Evolutionary conservation across 208 protist genomes (phyloP).

Genomic region (Acanthamoeba healyi): DNA sequence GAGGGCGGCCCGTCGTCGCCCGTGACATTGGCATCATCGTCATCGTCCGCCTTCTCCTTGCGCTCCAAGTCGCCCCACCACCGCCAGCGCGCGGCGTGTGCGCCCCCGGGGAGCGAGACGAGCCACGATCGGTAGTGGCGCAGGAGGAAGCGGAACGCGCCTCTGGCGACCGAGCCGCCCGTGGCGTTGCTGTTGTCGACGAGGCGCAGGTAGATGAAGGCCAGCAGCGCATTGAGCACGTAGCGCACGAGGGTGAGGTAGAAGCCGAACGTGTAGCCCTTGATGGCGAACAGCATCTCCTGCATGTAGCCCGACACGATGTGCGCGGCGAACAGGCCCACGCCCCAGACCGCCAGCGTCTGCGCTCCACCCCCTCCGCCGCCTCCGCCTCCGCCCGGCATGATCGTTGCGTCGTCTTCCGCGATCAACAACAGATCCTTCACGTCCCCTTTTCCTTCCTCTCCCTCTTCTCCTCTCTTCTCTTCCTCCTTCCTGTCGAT

Average conservation of each 20-base stretch:
- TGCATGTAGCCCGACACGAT: slow-evolving; percentile 29
- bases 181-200: background rate
- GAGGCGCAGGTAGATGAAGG: background rate
- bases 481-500: no score
- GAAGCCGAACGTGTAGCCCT: slow-evolving; percentile 47
- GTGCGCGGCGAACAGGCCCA: background rate
- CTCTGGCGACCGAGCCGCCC: no score
- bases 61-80: background rate
- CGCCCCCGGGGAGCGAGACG: background rate
- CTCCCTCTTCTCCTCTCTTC: background rate
- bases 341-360: background rate
- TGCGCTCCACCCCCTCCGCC: background rate
- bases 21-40: background rate
- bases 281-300: slow-evolving; percentile 30
- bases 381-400: no score
- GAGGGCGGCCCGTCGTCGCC: background rate
- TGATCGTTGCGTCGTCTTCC: no score
- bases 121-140: background rate
- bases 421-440: no score
- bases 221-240: background rate
- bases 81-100: background rate
- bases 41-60: slow-evolving; percentile 3
- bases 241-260: slow-evolving; percentile 40
- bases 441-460: background rate
- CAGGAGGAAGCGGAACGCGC: background rate